Evolutionary conservation across 768 basidiomycete genomes (phyloP).

Genomic region (Clavulina sp.): DNA sequence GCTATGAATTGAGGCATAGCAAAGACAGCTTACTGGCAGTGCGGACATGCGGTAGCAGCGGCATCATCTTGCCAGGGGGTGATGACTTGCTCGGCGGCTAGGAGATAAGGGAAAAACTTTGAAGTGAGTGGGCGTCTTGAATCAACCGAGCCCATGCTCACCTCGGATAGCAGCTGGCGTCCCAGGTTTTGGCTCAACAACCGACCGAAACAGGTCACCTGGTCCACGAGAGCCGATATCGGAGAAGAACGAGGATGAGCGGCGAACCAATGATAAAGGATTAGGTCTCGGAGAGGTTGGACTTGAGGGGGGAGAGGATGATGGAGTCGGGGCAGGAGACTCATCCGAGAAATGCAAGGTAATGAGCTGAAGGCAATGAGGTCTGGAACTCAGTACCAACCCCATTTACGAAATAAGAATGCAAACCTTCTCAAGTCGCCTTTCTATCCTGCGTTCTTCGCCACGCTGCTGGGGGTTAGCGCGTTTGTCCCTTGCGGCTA

Average conservation of each 20-base stretch:
- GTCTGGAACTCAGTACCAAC: background rate
- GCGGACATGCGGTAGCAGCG: slow-evolving; percentile 56
- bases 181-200: slow-evolving; percentile 24
- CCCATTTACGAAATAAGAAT: slow-evolving; percentile 11
- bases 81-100: slow-evolving; percentile 77
- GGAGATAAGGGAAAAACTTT: slow-evolving; percentile 25
- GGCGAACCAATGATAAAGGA: too few species aligned
- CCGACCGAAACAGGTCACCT: slow-evolving; percentile 51
- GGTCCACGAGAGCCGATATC: slow-evolving; percentile 44
- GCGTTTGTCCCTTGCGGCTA: slow-evolving; percentile 20
- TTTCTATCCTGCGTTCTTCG: slow-evolving; percentile 72
- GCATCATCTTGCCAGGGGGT: slow-evolving; percentile 90
- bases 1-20: background rate
- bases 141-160: background rate
- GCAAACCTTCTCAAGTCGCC: slow-evolving; percentile 77
- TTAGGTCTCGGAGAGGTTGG: slow-evolving; percentile 2
- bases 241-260: slow-evolving; percentile 51
- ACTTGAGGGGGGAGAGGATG: slow-evolving; percentile 5
- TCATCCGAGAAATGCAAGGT: slow-evolving; percentile 26
- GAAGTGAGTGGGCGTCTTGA: background rate
- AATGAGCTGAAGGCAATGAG: slow-evolving; percentile 21
- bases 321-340: too few species aligned
- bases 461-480: slow-evolving; percentile 15
- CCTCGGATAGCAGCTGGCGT: slow-evolving; percentile 6
- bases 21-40: slow-evolving; percentile 48